Base-by-base conservation (phyloP, 345 rosid genomes). In the Trapa incisa region DNA sequence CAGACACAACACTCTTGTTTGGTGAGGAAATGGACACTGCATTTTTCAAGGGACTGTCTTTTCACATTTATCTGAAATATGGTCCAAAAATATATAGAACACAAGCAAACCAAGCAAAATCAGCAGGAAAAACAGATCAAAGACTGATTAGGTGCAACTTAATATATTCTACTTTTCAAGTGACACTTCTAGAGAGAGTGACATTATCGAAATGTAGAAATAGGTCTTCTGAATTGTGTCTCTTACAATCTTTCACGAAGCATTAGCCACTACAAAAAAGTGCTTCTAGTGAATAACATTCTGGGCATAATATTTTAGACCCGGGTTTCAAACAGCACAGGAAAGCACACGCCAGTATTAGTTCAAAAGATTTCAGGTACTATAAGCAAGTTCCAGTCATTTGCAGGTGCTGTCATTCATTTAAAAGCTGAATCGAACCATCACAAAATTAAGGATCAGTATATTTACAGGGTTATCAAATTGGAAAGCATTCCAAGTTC, bases 401-500 rank as follows among this genome's bases (percentile, higher is more conserved):
- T 7, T 45, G 48, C 13, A 45, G 48, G 48, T 45, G 48, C 12
- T 11, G 48, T 11, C 48, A 11, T 45, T 45, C 48, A 11, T 45
- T 45, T 45, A 45, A 13, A 45, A 45, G 11, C 7, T 14, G 5
- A 67, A 0, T 22, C 29, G 29, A 68, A 1, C 53, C 47, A 56
- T 54, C 53, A 43, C n/a, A 39, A 58, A 58, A 16, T 45, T n/a
- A 37, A 4, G 56, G 35, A 41, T 39, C 39, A 9, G 52, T 39
- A 37, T 52, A 68, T 82, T 75, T 80, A 83, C 86, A 80, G 66
- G 39, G 33, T 0, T 41, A 48, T 22, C 36, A 83, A 75, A 58
- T 74, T 67, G 16, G 17, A 67, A 14, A 80, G 78, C 54, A 60
- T 65, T 62, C 84, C 86, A 48, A 83, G 67, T 65, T 78, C 81